Percentiles rank a stretch among this genome's conserved stretches.
phyloP scores from a whole-genome alignment of 2,329 filamentous ascomycete genomes.

The Penicillium decumbens region DNA sequence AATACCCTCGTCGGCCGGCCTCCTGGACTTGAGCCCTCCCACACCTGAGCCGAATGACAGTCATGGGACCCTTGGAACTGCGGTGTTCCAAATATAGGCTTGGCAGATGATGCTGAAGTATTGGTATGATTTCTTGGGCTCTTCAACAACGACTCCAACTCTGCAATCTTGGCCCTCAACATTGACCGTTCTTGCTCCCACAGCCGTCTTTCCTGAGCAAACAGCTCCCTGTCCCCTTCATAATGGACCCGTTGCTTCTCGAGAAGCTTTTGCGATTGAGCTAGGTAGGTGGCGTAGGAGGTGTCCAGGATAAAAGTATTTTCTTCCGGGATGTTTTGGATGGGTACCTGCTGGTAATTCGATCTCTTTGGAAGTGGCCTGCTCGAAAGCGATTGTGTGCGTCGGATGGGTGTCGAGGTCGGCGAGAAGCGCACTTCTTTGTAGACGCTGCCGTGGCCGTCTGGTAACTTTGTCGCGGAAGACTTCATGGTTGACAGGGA shows the following conservation, averaged over 20 bases:
- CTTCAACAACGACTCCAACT: constrained; percentile 37
- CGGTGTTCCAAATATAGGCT: constrained; percentile 12
- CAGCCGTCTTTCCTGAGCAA: constrained; percentile 41
- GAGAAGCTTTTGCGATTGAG: constrained; percentile 40
- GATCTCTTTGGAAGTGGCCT: constrained; percentile 31
- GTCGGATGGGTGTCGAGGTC: constrained; percentile 34
- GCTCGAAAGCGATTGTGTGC: constrained; percentile 39
- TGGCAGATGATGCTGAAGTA: constrained; percentile 8
- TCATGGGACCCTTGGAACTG: constrained; percentile 10
- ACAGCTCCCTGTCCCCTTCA: constrained; percentile 39
- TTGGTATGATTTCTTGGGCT: constrained; percentile 7
- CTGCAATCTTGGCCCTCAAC: constrained; percentile 39
- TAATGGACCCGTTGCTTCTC: constrained; percentile 38
- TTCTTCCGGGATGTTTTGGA: constrained; percentile 19
- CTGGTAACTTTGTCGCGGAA: constrained; percentile 22
- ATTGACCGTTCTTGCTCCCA: constrained; percentile 45
- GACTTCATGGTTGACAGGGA: constrained; percentile 23
- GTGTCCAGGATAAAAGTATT: constrained; percentile 28
- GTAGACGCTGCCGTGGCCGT: constrained; percentile 35
- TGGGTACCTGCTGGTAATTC: constrained; percentile 20
- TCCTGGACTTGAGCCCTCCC: constrained; percentile 42
- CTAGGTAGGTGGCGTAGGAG: constrained; percentile 31
- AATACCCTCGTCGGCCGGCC: constrained; percentile 44
- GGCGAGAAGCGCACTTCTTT: constrained; percentile 44
- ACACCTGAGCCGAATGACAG: constrained; percentile 33